phyloP scores from a whole-genome alignment of 2,329 filamentous ascomycete genomes.

The Penicillium sp. region DNA sequence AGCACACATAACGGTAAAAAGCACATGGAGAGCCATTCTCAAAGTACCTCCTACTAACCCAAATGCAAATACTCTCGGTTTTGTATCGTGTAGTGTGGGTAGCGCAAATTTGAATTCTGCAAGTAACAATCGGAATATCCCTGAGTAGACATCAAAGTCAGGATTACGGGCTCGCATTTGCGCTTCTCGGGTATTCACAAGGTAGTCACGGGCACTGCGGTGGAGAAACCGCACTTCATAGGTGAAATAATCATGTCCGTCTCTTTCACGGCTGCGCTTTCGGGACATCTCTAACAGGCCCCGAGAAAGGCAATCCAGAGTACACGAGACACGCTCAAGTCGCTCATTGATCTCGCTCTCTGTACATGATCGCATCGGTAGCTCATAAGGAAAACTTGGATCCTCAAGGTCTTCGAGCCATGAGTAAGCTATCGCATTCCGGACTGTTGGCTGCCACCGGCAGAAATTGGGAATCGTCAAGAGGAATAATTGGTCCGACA shows the following conservation, averaged over 20 bases:
- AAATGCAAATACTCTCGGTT: background rate
- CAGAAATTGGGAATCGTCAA: background rate
- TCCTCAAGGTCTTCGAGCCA: background rate
- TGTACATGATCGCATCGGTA: background rate
- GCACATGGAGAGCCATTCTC: background rate
- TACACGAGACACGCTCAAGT: background rate
- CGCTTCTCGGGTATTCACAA: background rate
- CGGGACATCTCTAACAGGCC: background rate
- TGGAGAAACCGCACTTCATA: conserved; percentile 1
- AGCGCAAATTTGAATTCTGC: background rate
- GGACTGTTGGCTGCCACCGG: background rate
- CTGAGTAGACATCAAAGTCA: background rate
- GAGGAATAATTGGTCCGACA: conserved; percentile 10
- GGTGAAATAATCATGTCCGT: background rate
- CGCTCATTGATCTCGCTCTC: background rate
- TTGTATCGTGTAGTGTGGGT: background rate
- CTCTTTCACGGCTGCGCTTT: background rate
- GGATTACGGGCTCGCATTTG: background rate
- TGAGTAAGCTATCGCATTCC: background rate
- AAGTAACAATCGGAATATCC: background rate
- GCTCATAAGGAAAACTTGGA: background rate
- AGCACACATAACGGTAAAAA: background rate
- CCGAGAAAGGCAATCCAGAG: background rate
- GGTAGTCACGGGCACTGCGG: background rate
- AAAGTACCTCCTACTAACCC: background rate